These are phyloP conservation scores for Blastocystis sp. DNA, from an alignment of 352 stramenopile species.

Conservation along the genomic window DNA sequence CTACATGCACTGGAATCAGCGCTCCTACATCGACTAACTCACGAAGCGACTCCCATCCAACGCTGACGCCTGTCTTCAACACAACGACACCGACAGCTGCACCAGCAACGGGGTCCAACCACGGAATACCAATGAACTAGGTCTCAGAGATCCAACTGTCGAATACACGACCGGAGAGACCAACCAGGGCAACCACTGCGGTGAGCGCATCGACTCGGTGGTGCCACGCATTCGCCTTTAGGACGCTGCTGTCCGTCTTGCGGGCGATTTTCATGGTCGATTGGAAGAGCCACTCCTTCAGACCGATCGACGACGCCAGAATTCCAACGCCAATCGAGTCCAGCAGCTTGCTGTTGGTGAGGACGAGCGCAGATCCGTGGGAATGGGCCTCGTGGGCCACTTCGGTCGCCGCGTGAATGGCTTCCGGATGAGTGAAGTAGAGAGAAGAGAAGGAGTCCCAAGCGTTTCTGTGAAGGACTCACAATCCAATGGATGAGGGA, in stretches of 20 bases:
- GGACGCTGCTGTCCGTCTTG: slow-evolving; percentile 48
- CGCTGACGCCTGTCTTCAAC: slow-evolving; percentile 28
- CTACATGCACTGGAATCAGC: background rate
- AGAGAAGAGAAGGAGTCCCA: slow-evolving; percentile 30
- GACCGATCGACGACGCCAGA: background rate
- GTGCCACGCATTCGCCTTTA: slow-evolving; percentile 55
- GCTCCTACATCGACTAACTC: slow-evolving; percentile 18
- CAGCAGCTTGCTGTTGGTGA: slow-evolving; percentile 6
- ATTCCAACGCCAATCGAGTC: slow-evolving; percentile 27
- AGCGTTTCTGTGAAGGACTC: slow-evolving; percentile 1
- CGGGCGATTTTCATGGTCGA: slow-evolving; percentile 28
- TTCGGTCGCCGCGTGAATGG: background rate
- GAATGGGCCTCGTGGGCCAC: background rate
- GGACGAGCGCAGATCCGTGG: background rate
- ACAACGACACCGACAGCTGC: slow-evolving; percentile 22
- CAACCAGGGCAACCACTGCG: slow-evolving; percentile 21
- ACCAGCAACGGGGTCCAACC: slow-evolving; percentile 40
- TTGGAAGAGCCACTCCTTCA: slow-evolving; percentile 54
- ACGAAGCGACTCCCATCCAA: slow-evolving; percentile 20
- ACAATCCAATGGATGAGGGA: background rate
- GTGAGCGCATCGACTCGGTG: slow-evolving; percentile 53
- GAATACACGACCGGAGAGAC: slow-evolving; percentile 18
- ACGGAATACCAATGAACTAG: slow-evolving; percentile 52
- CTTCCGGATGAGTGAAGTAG: slow-evolving; percentile 14
- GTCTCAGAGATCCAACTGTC: background rate